Percentiles rank a stretch among this genome's conserved stretches.
These are phyloP conservation scores for Colletotrichum chrysophilum DNA, from an alignment of 2,329 filamentous ascomycete genomes.

Conservation along the genomic window DNA sequence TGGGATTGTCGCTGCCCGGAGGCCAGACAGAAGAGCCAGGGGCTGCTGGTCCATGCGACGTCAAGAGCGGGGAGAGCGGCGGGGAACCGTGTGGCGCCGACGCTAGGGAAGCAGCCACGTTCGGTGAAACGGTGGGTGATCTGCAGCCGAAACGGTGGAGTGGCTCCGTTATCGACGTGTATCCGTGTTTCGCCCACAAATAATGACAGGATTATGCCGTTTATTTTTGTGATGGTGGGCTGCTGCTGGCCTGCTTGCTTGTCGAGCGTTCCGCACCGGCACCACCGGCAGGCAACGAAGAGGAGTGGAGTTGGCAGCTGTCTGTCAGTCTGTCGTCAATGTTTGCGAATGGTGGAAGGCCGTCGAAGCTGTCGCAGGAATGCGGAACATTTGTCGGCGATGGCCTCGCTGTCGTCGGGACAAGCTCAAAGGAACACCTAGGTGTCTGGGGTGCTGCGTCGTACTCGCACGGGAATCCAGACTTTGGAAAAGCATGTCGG, in stretches of 20 bases:
- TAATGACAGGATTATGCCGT: neutral
- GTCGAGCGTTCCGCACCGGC: neutral
- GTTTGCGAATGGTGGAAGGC: neutral
- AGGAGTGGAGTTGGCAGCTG: neutral
- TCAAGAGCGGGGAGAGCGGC: slow-evolving; percentile 2
- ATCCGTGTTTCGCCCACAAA: neutral
- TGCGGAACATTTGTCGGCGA: neutral
- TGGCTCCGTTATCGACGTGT: slow-evolving; percentile 1
- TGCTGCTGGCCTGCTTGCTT: neutral
- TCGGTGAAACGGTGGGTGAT: slow-evolving; percentile 11
- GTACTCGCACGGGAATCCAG: neutral
- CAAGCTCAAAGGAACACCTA: neutral
- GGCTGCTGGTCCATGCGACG: neutral
- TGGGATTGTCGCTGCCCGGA: neutral
- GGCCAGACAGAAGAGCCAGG: neutral
- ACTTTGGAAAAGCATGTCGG: neutral
- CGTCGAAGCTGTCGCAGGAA: neutral
- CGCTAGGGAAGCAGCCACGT: slow-evolving; percentile 9
- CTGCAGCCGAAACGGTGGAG: slow-evolving; percentile 2
- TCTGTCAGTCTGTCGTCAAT: neutral
- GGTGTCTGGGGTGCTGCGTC: neutral
- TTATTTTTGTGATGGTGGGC: neutral
- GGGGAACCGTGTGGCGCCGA: slow-evolving; percentile 9
- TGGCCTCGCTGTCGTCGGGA: neutral
- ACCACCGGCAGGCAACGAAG: neutral